A percentile compares a stretch with the other conserved stretches of the same genome.
phyloP scores from a whole-genome alignment of 345 rosid genomes.

The Isatis tinctoria region DNA sequence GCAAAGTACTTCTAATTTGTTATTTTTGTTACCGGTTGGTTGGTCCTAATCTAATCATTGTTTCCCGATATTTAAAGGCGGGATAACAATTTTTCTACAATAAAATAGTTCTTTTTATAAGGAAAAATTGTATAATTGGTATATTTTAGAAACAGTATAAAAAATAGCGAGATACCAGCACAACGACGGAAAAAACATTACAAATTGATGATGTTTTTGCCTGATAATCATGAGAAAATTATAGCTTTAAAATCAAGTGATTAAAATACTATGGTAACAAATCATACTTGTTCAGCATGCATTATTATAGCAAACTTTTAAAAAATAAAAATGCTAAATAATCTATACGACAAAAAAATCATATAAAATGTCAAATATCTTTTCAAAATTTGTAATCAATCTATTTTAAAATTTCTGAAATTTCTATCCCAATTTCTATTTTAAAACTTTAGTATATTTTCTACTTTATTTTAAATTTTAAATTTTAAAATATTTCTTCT shows the following conservation, averaged over 20 bases:
- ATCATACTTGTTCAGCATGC: neutral
- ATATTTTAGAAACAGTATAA: neutral
- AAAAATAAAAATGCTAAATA: too few relatives aligned
- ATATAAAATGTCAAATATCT: too few relatives aligned
- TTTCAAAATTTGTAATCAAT: neutral
- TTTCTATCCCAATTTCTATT: too few relatives aligned
- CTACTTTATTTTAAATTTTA: too few relatives aligned
- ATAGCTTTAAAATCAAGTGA: neutral
- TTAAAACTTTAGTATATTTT: too few relatives aligned
- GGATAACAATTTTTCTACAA: neutral
- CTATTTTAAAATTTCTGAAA: neutral
- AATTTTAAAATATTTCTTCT: neutral
- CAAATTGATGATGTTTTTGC: neutral
- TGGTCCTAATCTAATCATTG: slow-evolving; percentile 23
- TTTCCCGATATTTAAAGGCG: neutral
- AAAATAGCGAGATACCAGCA: neutral
- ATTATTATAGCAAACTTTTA: too few relatives aligned
- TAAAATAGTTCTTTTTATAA: neutral
- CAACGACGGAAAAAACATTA: neutral
- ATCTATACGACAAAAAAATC: too few relatives aligned
- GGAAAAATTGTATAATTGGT: neutral
- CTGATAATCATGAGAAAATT: neutral
- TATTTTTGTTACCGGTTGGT: neutral
- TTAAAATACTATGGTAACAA: neutral
- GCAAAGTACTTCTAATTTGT: neutral